Percentiles rank a stretch among this genome's conserved stretches.
Conservation (phyloP, 192 early-diverging fungal species). For the Coemansia sp. region DNA sequence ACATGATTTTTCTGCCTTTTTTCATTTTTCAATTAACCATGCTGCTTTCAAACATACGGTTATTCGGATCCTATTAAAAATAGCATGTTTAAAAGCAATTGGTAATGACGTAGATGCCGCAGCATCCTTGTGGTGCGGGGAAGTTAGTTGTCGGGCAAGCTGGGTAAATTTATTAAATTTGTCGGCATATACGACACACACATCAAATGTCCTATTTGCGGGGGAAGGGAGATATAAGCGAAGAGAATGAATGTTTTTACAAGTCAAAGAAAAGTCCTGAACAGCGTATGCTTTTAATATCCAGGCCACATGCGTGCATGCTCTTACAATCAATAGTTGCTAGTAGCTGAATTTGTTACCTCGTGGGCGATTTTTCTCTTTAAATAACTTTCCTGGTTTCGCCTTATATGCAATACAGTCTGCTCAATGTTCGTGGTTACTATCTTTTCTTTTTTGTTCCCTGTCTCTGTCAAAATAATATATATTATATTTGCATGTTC, state of each 20-base stretch:
- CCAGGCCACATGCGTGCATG: not conserved
- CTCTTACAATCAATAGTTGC: not conserved
- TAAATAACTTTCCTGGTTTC: not conserved
- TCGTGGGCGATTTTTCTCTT: not conserved
- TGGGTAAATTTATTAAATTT: not conserved
- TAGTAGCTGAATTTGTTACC: not conserved
- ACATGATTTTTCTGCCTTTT: not conserved
- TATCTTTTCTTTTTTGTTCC: constrained; percentile 1
- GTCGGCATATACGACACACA: not conserved
- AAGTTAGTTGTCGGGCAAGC: not conserved
- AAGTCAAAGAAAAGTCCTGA: not conserved
- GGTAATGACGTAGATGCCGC: not conserved
- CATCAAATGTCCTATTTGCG: not conserved
- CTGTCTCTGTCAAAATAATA: not conserved
- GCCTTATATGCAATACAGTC: constrained; percentile 2
- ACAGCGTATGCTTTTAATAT: not conserved
- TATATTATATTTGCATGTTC: not conserved
- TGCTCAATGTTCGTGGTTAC: constrained; percentile 1
- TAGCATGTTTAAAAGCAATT: no score
- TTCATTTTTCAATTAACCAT: not conserved
- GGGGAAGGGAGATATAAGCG: not conserved
- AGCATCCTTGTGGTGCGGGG: not conserved
- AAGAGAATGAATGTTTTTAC: not conserved
- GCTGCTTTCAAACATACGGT: not conserved
- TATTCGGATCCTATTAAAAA: no score